Percentiles rank a stretch among this genome's conserved stretches.
Conservation (phyloP, 176 grass and related monocot species). For the Avena insularis region DNA sequence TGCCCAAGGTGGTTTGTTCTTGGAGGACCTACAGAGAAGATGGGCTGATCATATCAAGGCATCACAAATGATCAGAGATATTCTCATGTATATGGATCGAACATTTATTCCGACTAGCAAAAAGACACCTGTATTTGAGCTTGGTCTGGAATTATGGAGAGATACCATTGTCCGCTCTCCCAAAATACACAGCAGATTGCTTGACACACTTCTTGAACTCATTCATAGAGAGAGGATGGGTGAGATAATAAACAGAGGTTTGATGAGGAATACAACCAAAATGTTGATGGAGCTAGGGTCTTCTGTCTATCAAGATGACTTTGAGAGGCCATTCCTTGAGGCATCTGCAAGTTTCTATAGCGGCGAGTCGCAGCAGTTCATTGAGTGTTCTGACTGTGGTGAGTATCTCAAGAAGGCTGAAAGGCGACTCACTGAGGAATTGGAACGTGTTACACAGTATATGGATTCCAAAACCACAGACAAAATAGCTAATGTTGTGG, state of each 20-base stretch:
- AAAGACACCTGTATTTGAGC: slow-evolving; percentile 27
- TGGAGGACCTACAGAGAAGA: slow-evolving; percentile 12
- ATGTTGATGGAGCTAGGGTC: slow-evolving; percentile 70
- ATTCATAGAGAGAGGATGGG: slow-evolving; percentile 66
- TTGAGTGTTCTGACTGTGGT: slow-evolving; percentile 65
- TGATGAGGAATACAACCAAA: slow-evolving; percentile 71
- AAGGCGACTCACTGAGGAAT: slow-evolving; percentile 52
- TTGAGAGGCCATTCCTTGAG: slow-evolving; percentile 67
- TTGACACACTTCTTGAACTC: slow-evolving; percentile 54
- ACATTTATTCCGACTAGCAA: slow-evolving; percentile 8
- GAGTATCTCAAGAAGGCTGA: slow-evolving; percentile 70
- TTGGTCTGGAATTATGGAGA: slow-evolving; percentile 32
- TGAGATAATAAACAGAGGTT: slow-evolving; percentile 62
- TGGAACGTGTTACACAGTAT: slow-evolving; percentile 23
- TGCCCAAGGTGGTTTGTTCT: slow-evolving; percentile 26
- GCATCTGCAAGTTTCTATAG: slow-evolving; percentile 69
- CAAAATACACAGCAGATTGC: slow-evolving; percentile 33
- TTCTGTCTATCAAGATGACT: slow-evolving; percentile 66
- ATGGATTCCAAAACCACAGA: slow-evolving; percentile 34
- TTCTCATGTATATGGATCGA: slow-evolving; percentile 25
- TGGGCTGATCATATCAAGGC: slow-evolving; percentile 32
- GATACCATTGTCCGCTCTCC: slow-evolving; percentile 3
- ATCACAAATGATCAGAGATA: slow-evolving; percentile 31
- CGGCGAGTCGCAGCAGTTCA: slow-evolving; percentile 64
- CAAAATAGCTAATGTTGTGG: slow-evolving; percentile 23